A percentile compares a stretch with the other conserved stretches of the same genome.
Evolutionary conservation across 2,329 filamentous ascomycete genomes (phyloP).

Genomic region (Aureobasidium sp.): DNA sequence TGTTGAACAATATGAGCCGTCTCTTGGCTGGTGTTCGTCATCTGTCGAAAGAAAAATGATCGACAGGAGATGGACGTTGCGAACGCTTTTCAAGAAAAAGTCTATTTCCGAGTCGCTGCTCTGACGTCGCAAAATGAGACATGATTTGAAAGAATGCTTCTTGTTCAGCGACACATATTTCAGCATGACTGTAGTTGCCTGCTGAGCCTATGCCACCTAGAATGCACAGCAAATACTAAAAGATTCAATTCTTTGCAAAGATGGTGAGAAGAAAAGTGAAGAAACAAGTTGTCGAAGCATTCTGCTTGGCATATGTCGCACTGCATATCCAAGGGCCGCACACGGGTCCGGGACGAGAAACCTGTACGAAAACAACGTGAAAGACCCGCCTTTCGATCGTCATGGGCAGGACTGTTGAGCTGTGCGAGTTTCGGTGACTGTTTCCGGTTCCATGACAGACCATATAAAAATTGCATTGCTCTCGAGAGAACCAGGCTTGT

Average conservation of each 20-base stretch:
- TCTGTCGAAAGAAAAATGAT: too few relatives aligned
- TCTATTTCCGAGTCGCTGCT: background rate
- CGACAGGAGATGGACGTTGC: too few relatives aligned
- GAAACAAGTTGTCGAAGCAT: background rate
- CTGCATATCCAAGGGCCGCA: constrained; percentile 1
- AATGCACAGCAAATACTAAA: background rate
- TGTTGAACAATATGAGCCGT: too few relatives aligned
- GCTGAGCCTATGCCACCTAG: too few relatives aligned
- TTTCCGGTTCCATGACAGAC: background rate
- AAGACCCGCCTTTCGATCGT: constrained; percentile 6
- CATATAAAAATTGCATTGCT: background rate
- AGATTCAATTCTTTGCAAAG: background rate
- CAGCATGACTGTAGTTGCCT: too few relatives aligned
- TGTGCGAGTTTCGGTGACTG: background rate
- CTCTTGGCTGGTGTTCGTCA: too few relatives aligned
- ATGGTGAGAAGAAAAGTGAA: background rate
- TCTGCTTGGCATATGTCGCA: constrained; percentile 4
- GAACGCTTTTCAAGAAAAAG: too few relatives aligned
- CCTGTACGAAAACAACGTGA: background rate
- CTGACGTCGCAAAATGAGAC: constrained; percentile 5
- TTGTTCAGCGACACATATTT: too few relatives aligned
- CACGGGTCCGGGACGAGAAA: background rate
- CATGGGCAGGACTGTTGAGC: constrained; percentile 6
- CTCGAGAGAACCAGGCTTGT: too few relatives aligned
- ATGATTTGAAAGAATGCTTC: background rate